Evolutionary conservation across 805 yeast species (phyloP).

Genomic region (Pichia exigua): DNA sequence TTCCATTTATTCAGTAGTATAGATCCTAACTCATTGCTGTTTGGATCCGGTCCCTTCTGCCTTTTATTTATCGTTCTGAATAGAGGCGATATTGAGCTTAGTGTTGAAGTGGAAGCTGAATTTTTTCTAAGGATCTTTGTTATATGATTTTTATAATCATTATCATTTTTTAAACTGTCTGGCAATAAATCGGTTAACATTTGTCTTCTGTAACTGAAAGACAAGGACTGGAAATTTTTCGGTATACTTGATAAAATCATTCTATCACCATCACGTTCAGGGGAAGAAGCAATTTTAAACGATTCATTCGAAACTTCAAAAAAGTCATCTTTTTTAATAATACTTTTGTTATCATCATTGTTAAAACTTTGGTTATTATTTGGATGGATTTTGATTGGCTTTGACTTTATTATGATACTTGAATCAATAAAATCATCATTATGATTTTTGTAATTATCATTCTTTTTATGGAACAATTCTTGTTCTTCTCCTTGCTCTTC

Average conservation of each 20-base stretch:
- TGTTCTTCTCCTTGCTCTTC: background rate
- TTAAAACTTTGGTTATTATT: background rate
- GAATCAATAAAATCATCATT: background rate
- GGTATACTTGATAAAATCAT: constrained; percentile 38
- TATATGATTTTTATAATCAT: constrained; percentile 26
- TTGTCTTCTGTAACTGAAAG: constrained; percentile 44
- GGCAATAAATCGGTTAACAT: constrained; percentile 25
- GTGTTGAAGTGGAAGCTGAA: constrained; percentile 13
- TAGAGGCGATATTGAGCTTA: constrained; percentile 15
- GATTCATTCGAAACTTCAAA: constrained; percentile 14
- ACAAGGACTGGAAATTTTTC: constrained; percentile 39
- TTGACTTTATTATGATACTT: constrained; percentile 15
- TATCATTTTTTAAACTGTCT: constrained; percentile 18
- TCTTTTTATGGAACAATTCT: background rate
- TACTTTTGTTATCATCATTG: background rate
- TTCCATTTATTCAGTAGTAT: constrained; percentile 43
- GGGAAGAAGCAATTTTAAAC: constrained; percentile 24
- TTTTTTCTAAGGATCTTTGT: constrained; percentile 24
- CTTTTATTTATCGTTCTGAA: constrained; percentile 9
- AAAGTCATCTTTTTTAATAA: background rate
- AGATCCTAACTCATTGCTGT: constrained; percentile 58
- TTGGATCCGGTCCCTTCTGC: constrained; percentile 2
- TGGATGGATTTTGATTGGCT: constrained; percentile 23
- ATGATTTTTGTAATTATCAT: background rate
- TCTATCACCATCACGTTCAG: constrained; percentile 34